A percentile compares a stretch with the other conserved stretches of the same genome.
phyloP scores from a whole-genome alignment of 106 monocot species.

The Triglochin maritima region DNA sequence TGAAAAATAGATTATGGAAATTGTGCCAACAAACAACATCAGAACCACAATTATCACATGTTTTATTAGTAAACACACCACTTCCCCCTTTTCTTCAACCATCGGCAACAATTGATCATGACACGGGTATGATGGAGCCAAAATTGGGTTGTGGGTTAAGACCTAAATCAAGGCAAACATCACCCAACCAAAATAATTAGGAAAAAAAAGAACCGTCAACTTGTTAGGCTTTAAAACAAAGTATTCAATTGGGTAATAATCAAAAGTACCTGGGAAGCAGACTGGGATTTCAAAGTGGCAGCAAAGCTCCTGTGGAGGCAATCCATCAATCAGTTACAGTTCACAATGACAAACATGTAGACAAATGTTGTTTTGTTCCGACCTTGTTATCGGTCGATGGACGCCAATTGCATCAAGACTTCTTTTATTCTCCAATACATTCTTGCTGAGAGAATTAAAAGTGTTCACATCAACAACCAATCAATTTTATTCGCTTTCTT shows the following conservation, averaged over 20 bases:
- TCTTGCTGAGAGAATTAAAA: constrained; percentile 30
- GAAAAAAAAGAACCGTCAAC: not conserved
- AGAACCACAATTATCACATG: not conserved
- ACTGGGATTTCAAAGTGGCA: constrained; percentile 43
- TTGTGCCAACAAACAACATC: not conserved
- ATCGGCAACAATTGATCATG: constrained; percentile 41
- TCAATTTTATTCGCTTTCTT: not conserved
- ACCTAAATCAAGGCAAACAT: constrained; percentile 3
- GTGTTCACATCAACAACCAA: not conserved
- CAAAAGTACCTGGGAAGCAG: constrained; percentile 32
- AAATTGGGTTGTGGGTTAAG: constrained; percentile 8
- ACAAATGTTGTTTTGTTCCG: constrained; percentile 3
- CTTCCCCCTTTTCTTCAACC: constrained; percentile 41
- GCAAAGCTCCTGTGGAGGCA: constrained; percentile 47
- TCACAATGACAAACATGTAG: not conserved
- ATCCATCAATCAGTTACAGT: not conserved
- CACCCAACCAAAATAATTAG: not conserved
- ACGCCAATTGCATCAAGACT: not conserved
- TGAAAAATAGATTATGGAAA: not conserved
- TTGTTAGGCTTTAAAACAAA: not conserved
- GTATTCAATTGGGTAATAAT: not conserved
- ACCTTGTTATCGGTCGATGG: constrained; percentile 76
- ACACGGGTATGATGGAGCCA: not conserved
- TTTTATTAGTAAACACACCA: constrained; percentile 19
- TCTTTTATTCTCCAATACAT: constrained; percentile 13